Conservation (phyloP, 768 basidiomycete genomes). For the Dacryopinax spathularia region DNA sequence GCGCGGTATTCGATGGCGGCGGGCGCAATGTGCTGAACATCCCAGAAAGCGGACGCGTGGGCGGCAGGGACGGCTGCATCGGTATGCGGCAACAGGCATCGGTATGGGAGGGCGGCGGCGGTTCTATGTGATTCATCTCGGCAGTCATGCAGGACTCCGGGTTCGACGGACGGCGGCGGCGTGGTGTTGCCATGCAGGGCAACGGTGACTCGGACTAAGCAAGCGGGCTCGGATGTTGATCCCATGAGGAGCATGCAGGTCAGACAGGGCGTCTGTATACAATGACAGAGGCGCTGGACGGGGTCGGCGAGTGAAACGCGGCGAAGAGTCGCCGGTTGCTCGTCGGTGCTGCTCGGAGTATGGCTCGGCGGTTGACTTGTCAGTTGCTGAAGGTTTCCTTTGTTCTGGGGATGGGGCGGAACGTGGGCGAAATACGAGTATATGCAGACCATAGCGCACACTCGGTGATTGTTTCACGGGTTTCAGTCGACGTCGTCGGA, state of each 20-base stretch:
- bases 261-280: background rate
- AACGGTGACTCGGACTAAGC: background rate
- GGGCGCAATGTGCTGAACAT: background rate
- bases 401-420: too few species aligned
- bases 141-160: background rate
- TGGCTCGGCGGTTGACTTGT: too few species aligned
- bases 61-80: background rate
- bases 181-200: conserved; percentile 1
- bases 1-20: background rate
- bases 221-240: background rate
- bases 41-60: background rate
- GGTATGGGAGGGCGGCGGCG: background rate
- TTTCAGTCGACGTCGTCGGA: too few species aligned
- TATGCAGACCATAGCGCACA: too few species aligned
- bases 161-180: conserved; percentile 3
- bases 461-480: too few species aligned
- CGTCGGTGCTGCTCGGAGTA: too few species aligned
- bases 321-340: too few species aligned
- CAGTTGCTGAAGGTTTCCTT: too few species aligned
- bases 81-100: background rate
- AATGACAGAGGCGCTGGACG: background rate
- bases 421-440: too few species aligned
- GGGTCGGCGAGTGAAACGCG: too few species aligned
- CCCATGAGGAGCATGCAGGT: background rate
- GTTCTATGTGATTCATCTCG: background rate